These are phyloP conservation scores for Aspergillus mulundensis DNA, from an alignment of 495 filamentous ascomycete species.

Conservation along the genomic window DNA sequence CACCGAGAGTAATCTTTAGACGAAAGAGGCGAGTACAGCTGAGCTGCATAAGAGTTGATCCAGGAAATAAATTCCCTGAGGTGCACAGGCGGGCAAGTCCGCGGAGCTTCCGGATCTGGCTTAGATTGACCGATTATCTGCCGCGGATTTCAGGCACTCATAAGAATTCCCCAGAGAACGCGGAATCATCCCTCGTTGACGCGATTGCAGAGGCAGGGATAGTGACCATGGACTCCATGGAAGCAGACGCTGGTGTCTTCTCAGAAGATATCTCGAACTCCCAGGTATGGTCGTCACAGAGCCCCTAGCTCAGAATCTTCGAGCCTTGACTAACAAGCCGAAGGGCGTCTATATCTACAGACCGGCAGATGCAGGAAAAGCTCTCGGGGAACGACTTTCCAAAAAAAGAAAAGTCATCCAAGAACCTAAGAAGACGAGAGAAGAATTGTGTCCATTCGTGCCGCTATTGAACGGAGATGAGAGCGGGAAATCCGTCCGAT, in stretches of 20 bases:
- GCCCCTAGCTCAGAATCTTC: background rate
- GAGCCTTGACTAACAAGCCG: slow-evolving; percentile 15
- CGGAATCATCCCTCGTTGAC: slow-evolving; percentile 1
- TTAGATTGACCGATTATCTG: slow-evolving; percentile 10
- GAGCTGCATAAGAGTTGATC: slow-evolving; percentile 1
- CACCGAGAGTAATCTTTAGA: background rate
- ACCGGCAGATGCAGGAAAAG: slow-evolving; percentile 38
- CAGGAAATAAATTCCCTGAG: slow-evolving; percentile 5
- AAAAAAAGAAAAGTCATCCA: slow-evolving; percentile 59
- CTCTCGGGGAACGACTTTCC: slow-evolving; percentile 46
- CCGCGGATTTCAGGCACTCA: slow-evolving; percentile 15
- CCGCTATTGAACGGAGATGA: slow-evolving; percentile 62
- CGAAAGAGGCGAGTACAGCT: slow-evolving; percentile 7
- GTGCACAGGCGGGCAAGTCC: background rate
- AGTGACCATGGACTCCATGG: slow-evolving; percentile 28
- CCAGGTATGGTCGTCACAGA: slow-evolving; percentile 34
- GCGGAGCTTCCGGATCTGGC: slow-evolving; percentile 14
- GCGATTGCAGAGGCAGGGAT: background rate
- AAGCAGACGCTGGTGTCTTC: slow-evolving; percentile 23
- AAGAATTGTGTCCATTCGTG: slow-evolving; percentile 44
- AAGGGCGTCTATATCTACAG: slow-evolving; percentile 72
- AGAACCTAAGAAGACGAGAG: slow-evolving; percentile 18
- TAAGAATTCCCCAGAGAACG: no score
- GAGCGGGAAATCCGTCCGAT: slow-evolving; percentile 40
- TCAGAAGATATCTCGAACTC: slow-evolving; percentile 40